Conservation (phyloP, 495 filamentous ascomycete genomes). For the Neurospora hispaniola region DNA sequence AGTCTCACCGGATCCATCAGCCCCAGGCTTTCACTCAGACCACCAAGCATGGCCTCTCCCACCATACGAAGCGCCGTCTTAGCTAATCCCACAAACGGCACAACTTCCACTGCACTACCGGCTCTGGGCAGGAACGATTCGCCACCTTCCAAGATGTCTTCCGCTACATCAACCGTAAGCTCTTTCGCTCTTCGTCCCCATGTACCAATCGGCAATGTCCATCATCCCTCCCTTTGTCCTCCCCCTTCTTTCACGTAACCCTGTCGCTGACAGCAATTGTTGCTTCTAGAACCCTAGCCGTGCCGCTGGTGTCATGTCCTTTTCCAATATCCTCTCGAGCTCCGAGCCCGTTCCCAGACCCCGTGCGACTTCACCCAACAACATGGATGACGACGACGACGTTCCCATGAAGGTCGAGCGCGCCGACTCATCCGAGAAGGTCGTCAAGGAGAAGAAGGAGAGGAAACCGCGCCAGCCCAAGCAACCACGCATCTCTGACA, state of each 20-base stretch:
- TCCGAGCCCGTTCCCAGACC: constrained; percentile 50
- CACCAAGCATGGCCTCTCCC: constrained; percentile 42
- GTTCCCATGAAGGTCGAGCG: constrained; percentile 7
- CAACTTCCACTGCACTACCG: constrained; percentile 22
- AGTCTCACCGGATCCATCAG: constrained; percentile 36
- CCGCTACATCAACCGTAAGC: constrained; percentile 29
- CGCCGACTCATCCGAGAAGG: constrained; percentile 8
- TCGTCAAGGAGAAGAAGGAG: constrained; percentile 22
- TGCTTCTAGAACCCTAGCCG: constrained; percentile 48
- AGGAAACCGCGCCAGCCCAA: constrained; percentile 28
- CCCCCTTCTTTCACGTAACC: not conserved
- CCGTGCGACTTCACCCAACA: constrained; percentile 26
- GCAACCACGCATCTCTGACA: constrained; percentile 31
- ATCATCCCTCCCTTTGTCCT: not conserved
- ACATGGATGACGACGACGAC: constrained; percentile 18
- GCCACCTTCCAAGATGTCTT: constrained; percentile 17
- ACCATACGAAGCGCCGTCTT: constrained; percentile 33
- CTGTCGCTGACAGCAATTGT: constrained; percentile 3
- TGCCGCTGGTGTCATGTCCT: constrained; percentile 77
- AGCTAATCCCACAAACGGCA: constrained; percentile 34
- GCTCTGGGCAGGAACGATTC: constrained; percentile 37
- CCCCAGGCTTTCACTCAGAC: constrained; percentile 32
- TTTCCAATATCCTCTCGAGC: constrained; percentile 78
- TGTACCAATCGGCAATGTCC: not conserved
- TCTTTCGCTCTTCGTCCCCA: constrained; percentile 9